Percentiles rank a stretch among this genome's conserved stretches.
Evolutionary conservation across 371 early-diverging fungal genomes (phyloP).

Genomic region (Chytridiales sp.): DNA sequence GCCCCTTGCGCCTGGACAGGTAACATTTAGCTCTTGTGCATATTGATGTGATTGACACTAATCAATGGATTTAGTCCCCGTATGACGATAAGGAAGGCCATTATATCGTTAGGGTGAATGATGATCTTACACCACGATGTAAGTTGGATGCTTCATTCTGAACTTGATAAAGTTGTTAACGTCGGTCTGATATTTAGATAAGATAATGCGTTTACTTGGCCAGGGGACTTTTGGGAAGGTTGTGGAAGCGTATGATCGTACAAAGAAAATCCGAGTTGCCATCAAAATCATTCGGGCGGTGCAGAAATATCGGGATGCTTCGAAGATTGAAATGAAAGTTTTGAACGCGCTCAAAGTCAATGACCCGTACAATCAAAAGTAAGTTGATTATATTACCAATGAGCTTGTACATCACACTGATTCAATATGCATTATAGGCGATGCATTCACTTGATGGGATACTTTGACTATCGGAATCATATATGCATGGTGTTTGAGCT

Average conservation of each 20-base stretch:
- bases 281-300: slow-evolving; percentile 92
- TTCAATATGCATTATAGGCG: slow-evolving; percentile 20
- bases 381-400: slow-evolving; percentile 4
- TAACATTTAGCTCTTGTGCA: neutral
- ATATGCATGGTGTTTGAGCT: slow-evolving; percentile 97
- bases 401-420: slow-evolving; percentile 1
- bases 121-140: slow-evolving; percentile 73
- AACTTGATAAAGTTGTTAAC: slow-evolving; percentile 9
- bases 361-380: slow-evolving; percentile 65
- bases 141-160: slow-evolving; percentile 28
- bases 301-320: slow-evolving; percentile 93
- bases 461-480: slow-evolving; percentile 86
- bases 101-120: slow-evolving; percentile 73
- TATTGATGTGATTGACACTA: neutral
- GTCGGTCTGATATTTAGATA: slow-evolving; percentile 51
- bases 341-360: slow-evolving; percentile 68
- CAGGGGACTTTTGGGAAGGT: slow-evolving; percentile 98
- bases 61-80: neutral
- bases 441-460: slow-evolving; percentile 74
- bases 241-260: slow-evolving; percentile 78
- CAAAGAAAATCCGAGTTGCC: slow-evolving; percentile 31
- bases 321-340: slow-evolving; percentile 85
- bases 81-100: slow-evolving; percentile 92
- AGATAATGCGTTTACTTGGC: slow-evolving; percentile 80
- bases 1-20: neutral